Evolutionary conservation across 768 basidiomycete species (phyloP).

Genomic region (Termitomyces sp.): DNA sequence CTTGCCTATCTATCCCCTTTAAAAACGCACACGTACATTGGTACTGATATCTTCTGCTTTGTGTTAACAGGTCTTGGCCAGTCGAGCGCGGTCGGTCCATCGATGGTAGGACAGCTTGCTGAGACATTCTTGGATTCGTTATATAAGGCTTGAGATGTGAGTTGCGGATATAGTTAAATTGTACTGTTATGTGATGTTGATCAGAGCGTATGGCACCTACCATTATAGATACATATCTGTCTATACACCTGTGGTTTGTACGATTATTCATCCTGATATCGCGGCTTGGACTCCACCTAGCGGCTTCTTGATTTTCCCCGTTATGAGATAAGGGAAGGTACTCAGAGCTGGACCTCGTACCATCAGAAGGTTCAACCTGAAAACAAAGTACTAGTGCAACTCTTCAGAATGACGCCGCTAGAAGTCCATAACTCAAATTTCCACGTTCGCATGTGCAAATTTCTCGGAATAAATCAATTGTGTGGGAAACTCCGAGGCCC

Average conservation of each 20-base stretch:
- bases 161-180: neutral
- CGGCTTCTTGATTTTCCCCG: neutral
- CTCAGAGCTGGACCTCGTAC: too few relatives aligned
- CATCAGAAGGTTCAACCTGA: too few relatives aligned
- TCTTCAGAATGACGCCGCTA: too few relatives aligned
- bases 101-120: slow-evolving; percentile 74
- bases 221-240: neutral
- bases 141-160: slow-evolving; percentile 60
- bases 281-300: neutral
- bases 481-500: too few relatives aligned
- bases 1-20: slow-evolving; percentile 1
- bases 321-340: neutral
- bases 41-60: neutral
- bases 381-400: too few relatives aligned
- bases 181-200: neutral
- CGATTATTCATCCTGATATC: neutral
- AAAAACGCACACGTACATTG: neutral
- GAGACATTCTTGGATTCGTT: slow-evolving; percentile 79
- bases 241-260: neutral
- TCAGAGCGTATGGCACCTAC: neutral
- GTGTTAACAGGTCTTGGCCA: slow-evolving; percentile 66
- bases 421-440: too few relatives aligned
- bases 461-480: too few relatives aligned
- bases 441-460: too few relatives aligned
- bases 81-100: slow-evolving; percentile 78